Base-by-base conservation (phyloP, 768 basidiomycete genomes). In the Omphalotus guepiniiformis region DNA sequence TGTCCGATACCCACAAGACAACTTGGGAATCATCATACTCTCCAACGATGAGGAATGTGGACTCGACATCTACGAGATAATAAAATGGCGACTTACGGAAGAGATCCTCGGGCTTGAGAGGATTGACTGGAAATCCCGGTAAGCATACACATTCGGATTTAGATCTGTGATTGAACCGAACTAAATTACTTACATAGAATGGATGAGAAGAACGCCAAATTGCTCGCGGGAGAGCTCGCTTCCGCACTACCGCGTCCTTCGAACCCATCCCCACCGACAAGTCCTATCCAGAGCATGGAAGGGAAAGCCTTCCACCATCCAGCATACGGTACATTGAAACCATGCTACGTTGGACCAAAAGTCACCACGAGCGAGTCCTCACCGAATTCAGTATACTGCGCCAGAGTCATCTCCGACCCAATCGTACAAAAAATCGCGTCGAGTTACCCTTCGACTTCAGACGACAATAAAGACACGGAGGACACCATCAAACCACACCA, bases 41-140 rank as follows among this genome's bases (percentile, higher is more conserved):
- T 68, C 68, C 3, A 74, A 75, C 45, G 71, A 75, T 43, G 70
- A 57, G 1, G 59, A 60, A 18, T 47, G 23, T 19, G 73, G 70
- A 8, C 53, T 52, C 7, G 57, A 51, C 25, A 49, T 73, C 25
- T 52, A 65, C 16, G 67, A 72, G 49, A 51, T 64, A 26, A 65
- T 69, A 7, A 71, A 71, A 39, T 70, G 60, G 56, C 56, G 65
- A 11, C 66, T 73, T n/a, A 58, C 60, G 5, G 71, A 74, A 19
- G 63, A 69, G 11, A 28, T 70, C 3, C 55, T 74, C 2, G 58
- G 58, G 1, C 48, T 72, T 22, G 50, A 62, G 18, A 50, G 59
- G 16, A 55, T 71, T 6, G 66, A 73, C 41, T 74, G 72, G 72
- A 64, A 68, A 39, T 52, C 59, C 6, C 62, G 70, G 68, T 71